A percentile compares a stretch with the other conserved stretches of the same genome.
phyloP scores from a whole-genome alignment of 768 basidiomycete genomes.

The Glaciozyma martinii region DNA sequence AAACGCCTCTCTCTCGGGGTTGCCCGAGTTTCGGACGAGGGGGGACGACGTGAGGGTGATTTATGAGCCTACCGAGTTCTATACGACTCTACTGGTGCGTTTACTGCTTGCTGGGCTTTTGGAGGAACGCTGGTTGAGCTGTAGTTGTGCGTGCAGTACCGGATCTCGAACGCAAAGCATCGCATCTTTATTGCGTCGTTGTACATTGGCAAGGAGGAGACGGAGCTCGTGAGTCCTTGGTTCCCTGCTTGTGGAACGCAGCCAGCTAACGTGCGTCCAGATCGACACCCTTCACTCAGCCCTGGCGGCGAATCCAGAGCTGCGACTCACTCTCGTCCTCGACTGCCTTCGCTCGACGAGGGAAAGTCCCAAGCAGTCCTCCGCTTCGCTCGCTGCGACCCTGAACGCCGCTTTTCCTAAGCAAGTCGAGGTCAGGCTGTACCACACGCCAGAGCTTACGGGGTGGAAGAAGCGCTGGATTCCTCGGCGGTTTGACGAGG shows the following conservation, averaged over 20 bases:
- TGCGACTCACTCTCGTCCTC: constrained; percentile 63
- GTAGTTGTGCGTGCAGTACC: constrained; percentile 46
- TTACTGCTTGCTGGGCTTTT: too few relatives aligned
- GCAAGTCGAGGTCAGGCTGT: constrained; percentile 68
- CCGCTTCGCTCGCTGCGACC: constrained; percentile 53
- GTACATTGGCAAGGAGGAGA: constrained; percentile 73
- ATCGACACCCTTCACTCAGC: constrained; percentile 57
- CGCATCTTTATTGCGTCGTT: constrained; percentile 84
- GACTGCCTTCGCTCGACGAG: constrained; percentile 56
- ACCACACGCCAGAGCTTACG: constrained; percentile 74
- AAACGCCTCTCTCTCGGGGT: background rate
- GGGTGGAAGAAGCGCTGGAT: constrained; percentile 66
- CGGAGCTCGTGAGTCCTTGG: constrained; percentile 56
- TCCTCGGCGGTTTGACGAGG: constrained; percentile 91
- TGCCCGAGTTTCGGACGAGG: constrained; percentile 47
- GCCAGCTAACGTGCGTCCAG: constrained; percentile 44
- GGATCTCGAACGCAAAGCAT: constrained; percentile 64
- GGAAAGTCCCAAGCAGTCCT: constrained; percentile 40
- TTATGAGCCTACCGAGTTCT: constrained; percentile 53
- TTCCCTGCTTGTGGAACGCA: background rate
- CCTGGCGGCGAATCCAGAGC: constrained; percentile 51
- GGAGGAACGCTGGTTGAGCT: background rate
- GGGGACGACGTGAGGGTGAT: constrained; percentile 51
- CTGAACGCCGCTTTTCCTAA: constrained; percentile 62
- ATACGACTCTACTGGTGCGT: constrained; percentile 48